Evolutionary conservation across 2,329 filamentous ascomycete genomes (phyloP), one percentile per base, ranked within the genome.

Genomic region (Chrysosporium keratinophilum): DNA sequence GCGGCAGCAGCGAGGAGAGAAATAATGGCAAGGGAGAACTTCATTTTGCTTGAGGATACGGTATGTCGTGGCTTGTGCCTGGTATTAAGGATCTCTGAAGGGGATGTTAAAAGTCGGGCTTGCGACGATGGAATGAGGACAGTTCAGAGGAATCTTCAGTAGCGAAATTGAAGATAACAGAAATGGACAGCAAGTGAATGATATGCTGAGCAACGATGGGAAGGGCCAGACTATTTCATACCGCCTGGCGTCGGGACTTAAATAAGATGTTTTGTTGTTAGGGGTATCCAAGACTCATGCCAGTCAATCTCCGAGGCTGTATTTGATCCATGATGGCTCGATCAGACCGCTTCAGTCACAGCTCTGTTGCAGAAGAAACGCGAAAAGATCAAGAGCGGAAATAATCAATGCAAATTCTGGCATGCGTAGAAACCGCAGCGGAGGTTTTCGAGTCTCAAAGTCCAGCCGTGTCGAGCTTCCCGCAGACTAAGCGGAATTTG

Each of bases 1-100:
- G 58, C 50, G 35, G 48, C 57, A 33, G 54, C 50, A 37, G 55
- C 57, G 37, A 57, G 49, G 23, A 58, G 42, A 42, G 57, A 55
- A 40, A 58, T 52, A 19, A 60, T 20, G 17, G 49, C 46, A 19
- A 57, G 34, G 39, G 39, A 51, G 44, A 58, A 52, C 35, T 58
- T 58, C 58, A 60, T 60, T 47, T 52, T 56, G 50, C 31, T 46
- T 20, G 31, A 37, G n/a, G 19, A 12, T 55, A 28, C 14, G 20
- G n/a, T n/a, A n/a, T n/a, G n/a, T n/a, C n/a, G n/a, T n/a, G 39
- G 14, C 35, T 46, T 31, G 31, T 56, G 23, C 17, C 2, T 44
- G 17, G 33, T 43, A 41, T 3, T 19, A 50, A 11, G 10, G 52
- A 35, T 17, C 42, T 43, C 48, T 40, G 47, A 39, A n/a, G 46